Evolutionary conservation across 805 yeast genomes (phyloP), one percentile per base, ranked within the genome.

Genomic region (Cyberlindnera petersonii): DNA sequence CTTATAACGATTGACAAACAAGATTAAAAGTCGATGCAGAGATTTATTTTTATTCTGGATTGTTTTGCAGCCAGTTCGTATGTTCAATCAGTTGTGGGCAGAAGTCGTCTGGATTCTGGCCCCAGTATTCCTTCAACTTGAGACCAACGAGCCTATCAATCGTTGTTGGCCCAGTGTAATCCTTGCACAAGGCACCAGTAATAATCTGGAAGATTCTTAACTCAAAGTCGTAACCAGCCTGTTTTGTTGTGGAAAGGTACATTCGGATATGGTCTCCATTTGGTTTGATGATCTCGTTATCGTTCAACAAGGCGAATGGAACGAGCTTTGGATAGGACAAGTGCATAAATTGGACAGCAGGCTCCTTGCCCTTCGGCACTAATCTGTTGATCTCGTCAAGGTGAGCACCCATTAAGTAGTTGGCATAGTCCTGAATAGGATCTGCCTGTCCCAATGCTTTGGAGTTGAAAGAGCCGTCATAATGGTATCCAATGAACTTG

Each of bases 251-350:
- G 6, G 56, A 47, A 2, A 41, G 37, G 45, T 68, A 68, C 54
- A 66, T 47, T 41, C 64, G 52, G 8, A 60, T 42, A 37, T 66
- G 68, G 11, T 46, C 26, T 6, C 48, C 54, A 18, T 41, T 47
- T 17, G 31, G 33, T 27, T 48, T 50, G 27, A 50, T 44, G 29
- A 55, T 56, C 37, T 58, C 62, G 6, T 51, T n/a, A 27, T 58
- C 57, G 16, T 52, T 27, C 18, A 58, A 33, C 18, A 59, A 37
- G 1, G 55, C 50, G 27, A 54, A 56, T 17, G 71, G 68, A 24
- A 55, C 54, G 18, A 66, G 60, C 46, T 73, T 78, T 13, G 85
- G 85, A 52, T 78, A 76, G 14, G 80, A 74, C 44, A 77, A 59
- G 56, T 77, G 85, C 74, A 77, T 70, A 53, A 78, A 77, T 31